Base-by-base conservation (phyloP, 345 rosid genomes). In the Limnanthes douglasii region DNA sequence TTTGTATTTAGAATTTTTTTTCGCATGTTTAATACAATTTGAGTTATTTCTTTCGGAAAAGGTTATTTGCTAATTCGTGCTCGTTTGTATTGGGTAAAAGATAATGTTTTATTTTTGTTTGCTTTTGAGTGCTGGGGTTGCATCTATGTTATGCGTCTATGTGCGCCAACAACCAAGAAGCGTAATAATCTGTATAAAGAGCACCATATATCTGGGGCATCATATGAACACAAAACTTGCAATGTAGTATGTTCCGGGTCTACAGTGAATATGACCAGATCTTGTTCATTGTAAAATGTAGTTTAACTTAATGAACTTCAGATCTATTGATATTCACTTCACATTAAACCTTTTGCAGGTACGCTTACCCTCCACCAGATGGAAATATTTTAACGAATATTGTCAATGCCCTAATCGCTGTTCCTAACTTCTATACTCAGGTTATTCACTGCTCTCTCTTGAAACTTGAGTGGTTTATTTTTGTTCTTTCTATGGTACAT, bases 291-390 rank as follows among this genome's bases (percentile, higher is more conserved):
- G n/a, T n/a, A n/a, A n/a, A n/a, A n/a, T n/a, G n/a, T n/a, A n/a
- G n/a, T n/a, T n/a, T 15, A 9, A 8, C 38, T 38, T 41, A 21
- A 28, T 16, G 18, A 5, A 13, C 16, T n/a, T 43, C 13, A 32
- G 20, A 18, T 38, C 22, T 34, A 23, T 33, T n/a, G 55, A 35
- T 39, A 21, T 41, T 36, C 23, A 28, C 8, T 49, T 19, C 40
- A 16, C 31, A 12, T 14, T 28, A 35, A 11, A 56, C 25, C 8
- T 56, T 5, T 30, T 60, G 46, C 77, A 90, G 98, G 65, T 90
- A 90, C 66, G 92, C 92, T 43, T 84, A 90, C 50, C 97, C 97
- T 39, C 92, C 78, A 22, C 92, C 84, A 3, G 98, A 88, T 77
- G 94, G 92, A 56, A 88, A 88, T 54, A 88, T 88, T 50, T 56